A percentile compares a stretch with the other conserved stretches of the same genome.
These are phyloP conservation scores for Mortierella sp. DNA, from an alignment of 371 early-diverging fungal genomes.

Conservation along the genomic window DNA sequence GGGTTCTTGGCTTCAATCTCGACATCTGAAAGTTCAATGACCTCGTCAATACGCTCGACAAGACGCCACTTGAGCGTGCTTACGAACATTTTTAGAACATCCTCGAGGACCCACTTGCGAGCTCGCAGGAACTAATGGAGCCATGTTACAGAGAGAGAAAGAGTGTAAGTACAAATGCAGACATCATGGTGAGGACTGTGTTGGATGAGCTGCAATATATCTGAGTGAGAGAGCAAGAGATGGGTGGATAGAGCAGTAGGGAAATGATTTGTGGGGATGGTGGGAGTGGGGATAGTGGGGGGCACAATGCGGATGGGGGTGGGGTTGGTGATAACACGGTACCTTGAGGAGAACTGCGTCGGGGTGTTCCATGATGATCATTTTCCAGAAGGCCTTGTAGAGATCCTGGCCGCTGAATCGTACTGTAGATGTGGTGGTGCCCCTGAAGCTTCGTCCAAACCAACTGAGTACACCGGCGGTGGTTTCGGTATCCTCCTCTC, in stretches of 20 bases:
- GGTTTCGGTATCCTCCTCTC: conserved; percentile 9
- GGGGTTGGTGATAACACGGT: no score
- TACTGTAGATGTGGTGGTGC: background rate
- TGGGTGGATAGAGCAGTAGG: background rate
- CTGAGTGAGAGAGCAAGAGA: background rate
- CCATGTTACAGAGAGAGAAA: background rate
- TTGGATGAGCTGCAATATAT: no score
- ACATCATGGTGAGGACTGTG: no score
- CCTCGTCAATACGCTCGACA: conserved; percentile 60
- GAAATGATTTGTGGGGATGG: no score
- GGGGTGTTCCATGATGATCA: conserved; percentile 70
- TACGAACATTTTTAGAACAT: conserved; percentile 72
- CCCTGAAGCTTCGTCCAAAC: conserved; percentile 30
- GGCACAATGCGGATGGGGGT: no score
- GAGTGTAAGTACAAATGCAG: conserved; percentile 6
- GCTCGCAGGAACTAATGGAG: conserved; percentile 82
- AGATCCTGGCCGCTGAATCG: conserved; percentile 33
- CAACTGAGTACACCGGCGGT: conserved; percentile 22
- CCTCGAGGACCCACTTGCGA: conserved; percentile 79
- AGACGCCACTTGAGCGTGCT: conserved; percentile 73
- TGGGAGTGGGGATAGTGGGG: no score
- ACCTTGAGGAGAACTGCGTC: conserved; percentile 62
- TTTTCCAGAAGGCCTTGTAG: conserved; percentile 32
- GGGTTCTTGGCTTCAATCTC: conserved; percentile 52
- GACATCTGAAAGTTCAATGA: conserved; percentile 68